Percentiles rank a stretch among this genome's conserved stretches.
phyloP scores from a whole-genome alignment of 345 rosid genomes.

The Hypericum perforatum region DNA sequence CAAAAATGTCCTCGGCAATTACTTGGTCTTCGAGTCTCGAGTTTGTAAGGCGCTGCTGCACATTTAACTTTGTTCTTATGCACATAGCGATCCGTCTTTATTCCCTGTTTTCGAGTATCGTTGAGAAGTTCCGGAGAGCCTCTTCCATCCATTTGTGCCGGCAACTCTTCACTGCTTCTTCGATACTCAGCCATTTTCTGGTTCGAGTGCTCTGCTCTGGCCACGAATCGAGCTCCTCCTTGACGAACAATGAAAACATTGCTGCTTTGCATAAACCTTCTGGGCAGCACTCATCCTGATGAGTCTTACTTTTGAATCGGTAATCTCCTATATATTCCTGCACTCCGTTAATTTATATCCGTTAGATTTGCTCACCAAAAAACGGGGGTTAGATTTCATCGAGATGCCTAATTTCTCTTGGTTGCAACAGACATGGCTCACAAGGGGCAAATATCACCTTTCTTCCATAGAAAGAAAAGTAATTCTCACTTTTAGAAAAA shows the following conservation, averaged over 20 bases:
- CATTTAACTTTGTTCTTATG: no score
- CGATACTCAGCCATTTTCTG: slow-evolving; percentile 35
- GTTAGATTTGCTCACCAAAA: background rate
- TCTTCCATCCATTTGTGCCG: slow-evolving; percentile 40
- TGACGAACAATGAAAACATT: slow-evolving; percentile 36
- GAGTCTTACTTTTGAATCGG: slow-evolving; percentile 37
- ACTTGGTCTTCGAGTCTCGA: no score
- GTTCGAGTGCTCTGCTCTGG: slow-evolving; percentile 34
- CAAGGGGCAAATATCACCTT: no score
- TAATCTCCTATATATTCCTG: slow-evolving; percentile 33
- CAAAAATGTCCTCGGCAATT: no score
- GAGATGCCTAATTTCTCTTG: no score
- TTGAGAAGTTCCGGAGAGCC: slow-evolving; percentile 17
- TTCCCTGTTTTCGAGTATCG: background rate
- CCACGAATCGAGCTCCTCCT: slow-evolving; percentile 40
- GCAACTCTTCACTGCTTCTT: slow-evolving; percentile 31
- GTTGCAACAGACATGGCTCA: no score
- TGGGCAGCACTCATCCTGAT: slow-evolving; percentile 24
- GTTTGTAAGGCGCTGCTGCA: no score
- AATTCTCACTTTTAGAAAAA: no score
- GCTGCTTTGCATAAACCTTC: slow-evolving; percentile 41
- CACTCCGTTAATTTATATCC: background rate
- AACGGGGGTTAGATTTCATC: background rate
- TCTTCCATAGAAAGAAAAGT: no score
- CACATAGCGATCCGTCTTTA: no score